Percentiles rank a stretch among this genome's conserved stretches.
Conservation (phyloP, 345 rosid genomes). For the Populus pruinosa region DNA sequence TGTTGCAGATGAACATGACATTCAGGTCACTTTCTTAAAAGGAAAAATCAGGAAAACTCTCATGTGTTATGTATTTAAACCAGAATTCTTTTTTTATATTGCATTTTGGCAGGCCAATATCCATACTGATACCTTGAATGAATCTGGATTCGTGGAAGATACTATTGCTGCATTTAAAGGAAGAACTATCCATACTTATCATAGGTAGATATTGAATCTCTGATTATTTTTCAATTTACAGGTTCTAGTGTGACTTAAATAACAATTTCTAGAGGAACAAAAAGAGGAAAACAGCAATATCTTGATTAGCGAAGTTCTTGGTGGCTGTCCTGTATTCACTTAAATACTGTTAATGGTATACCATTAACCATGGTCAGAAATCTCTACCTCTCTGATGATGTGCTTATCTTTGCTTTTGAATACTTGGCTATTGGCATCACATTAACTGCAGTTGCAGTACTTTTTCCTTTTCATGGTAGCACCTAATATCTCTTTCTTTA, state of each 20-base stretch:
- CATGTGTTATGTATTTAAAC: neutral
- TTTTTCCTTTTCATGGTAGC: no score
- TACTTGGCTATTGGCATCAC: no score
- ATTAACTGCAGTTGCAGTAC: no score
- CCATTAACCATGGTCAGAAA: neutral
- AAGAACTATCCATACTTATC: conserved; percentile 93
- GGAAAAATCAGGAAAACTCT: no score
- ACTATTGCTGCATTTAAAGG: conserved; percentile 79
- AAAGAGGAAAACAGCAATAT: neutral
- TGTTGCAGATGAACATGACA: conserved; percentile 70
- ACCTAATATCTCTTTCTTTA: neutral
- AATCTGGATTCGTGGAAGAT: conserved; percentile 95
- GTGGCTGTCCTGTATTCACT: neutral
- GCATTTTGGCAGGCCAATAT: conserved; percentile 71
- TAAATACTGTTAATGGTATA: neutral
- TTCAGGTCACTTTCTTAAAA: conserved; percentile 48
- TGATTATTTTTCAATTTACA: no score
- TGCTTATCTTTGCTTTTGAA: neutral
- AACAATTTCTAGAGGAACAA: no score
- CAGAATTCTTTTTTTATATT: neutral
- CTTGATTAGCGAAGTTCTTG: neutral
- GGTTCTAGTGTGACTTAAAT: no score
- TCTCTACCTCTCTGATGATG: neutral
- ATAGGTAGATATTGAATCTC: conserved; percentile 53
- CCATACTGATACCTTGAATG: conserved; percentile 94